Percentiles rank a stretch among this genome's conserved stretches.
Evolutionary conservation across 257 asterid species (phyloP).

Genomic region (Coffea eugenioides): DNA sequence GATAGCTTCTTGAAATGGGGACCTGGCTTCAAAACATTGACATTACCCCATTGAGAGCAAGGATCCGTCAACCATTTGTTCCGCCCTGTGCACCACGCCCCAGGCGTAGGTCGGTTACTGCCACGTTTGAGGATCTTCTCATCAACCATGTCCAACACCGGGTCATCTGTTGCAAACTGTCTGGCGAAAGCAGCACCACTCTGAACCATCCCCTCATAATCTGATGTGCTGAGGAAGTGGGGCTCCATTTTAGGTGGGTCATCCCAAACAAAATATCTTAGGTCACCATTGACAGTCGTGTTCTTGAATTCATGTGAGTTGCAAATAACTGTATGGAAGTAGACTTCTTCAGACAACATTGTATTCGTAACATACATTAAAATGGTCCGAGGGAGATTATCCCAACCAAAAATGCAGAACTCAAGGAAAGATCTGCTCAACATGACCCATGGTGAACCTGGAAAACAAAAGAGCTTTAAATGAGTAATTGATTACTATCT

Average conservation of each 20-base stretch:
- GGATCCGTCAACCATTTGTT: conserved; percentile 74
- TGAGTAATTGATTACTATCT: neutral
- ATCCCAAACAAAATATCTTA: conserved; percentile 93
- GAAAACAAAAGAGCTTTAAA: conserved; percentile 14
- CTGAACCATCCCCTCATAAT: conserved; percentile 57
- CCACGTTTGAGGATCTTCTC: conserved; percentile 64
- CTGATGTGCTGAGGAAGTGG: conserved; percentile 54
- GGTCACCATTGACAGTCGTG: conserved; percentile 75
- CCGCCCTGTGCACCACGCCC: conserved; percentile 88
- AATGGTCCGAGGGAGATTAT: conserved; percentile 91
- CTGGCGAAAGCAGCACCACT: conserved; percentile 97
- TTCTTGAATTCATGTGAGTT: conserved; percentile 76
- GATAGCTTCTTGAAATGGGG: conserved; percentile 50
- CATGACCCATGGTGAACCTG: conserved; percentile 97
- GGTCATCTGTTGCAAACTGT: conserved; percentile 57
- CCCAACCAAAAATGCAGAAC: conserved; percentile 90
- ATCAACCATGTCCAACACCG: conserved; percentile 83
- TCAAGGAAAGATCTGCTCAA: conserved; percentile 87
- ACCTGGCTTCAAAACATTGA: conserved; percentile 70
- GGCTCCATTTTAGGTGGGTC: conserved; percentile 98
- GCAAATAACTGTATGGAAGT: conserved; percentile 88
- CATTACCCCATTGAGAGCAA: conserved; percentile 85
- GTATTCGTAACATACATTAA: conserved; percentile 78
- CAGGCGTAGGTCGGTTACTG: conserved; percentile 70
- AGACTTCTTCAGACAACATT: conserved; percentile 77